Evolutionary conservation across 306 rosid species (phyloP).

Genomic region (Malus orientalis): DNA sequence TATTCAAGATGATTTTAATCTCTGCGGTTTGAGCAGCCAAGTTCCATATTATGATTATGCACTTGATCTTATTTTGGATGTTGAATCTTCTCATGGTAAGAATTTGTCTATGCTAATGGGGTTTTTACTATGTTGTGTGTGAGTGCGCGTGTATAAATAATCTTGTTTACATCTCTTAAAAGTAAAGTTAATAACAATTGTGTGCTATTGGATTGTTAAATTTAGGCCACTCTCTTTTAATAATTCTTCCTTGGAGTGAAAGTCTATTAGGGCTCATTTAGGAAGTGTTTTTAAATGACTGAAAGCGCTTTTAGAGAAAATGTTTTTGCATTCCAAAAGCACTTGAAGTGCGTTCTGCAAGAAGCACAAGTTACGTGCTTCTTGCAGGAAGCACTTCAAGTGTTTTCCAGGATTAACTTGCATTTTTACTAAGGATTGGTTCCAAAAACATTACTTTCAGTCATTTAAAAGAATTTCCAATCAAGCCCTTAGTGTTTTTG

Average conservation of each 20-base stretch:
- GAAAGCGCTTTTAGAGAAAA: too few species aligned
- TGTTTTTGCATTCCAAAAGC: too few species aligned
- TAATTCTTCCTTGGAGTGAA: not conserved
- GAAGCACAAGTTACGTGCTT: too few species aligned
- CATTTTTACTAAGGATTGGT: too few species aligned
- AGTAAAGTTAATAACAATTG: not conserved
- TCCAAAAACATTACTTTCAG: too few species aligned
- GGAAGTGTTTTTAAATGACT: too few species aligned
- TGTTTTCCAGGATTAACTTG: too few species aligned
- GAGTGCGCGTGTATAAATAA: not conserved
- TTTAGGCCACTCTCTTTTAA: not conserved
- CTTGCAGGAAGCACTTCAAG: too few species aligned
- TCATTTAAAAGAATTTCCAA: too few species aligned
- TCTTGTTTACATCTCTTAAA: not conserved
- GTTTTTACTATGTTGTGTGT: not conserved
- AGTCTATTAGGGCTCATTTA: not conserved
- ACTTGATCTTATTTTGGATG: slow-evolving; percentile 93
- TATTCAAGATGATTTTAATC: slow-evolving; percentile 93
- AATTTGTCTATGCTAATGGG: not conserved
- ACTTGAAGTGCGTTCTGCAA: too few species aligned
- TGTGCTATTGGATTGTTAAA: not conserved
- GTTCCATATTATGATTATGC: slow-evolving; percentile 98
- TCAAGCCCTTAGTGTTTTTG: not conserved
- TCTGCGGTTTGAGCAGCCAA: slow-evolving; percentile 96
- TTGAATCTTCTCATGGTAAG: slow-evolving; percentile 96